Conservation (phyloP, 371 early-diverging fungal species). For the Apophysomyces variabilis region DNA sequence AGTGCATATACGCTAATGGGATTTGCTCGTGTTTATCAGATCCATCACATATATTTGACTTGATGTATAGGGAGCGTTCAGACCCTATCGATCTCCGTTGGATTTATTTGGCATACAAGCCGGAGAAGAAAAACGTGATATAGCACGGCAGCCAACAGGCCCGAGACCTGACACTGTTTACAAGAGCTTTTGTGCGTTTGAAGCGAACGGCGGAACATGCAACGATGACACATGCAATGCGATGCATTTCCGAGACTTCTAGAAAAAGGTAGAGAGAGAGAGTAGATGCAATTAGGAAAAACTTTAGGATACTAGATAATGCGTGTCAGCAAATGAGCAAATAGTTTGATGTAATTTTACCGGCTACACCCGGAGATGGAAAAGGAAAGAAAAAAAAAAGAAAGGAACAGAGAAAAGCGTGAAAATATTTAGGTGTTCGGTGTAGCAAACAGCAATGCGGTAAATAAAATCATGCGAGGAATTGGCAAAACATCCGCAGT, state of each 20-base stretch:
- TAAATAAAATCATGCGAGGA: too few species aligned
- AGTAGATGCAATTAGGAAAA: not conserved
- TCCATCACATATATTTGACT: slow-evolving; percentile 10
- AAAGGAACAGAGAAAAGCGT: too few species aligned
- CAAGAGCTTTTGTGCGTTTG: slow-evolving; percentile 22
- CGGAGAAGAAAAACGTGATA: slow-evolving; percentile 2
- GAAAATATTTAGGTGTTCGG: too few species aligned
- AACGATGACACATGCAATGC: slow-evolving; percentile 33
- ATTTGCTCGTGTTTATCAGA: slow-evolving; percentile 5
- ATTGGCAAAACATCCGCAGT: too few species aligned
- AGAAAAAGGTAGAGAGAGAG: not conserved
- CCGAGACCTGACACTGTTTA: slow-evolving; percentile 7
- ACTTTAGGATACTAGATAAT: not conserved
- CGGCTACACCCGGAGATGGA: too few species aligned
- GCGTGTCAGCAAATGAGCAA: not conserved
- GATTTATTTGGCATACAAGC: slow-evolving; percentile 10
- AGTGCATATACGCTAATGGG: slow-evolving; percentile 1
- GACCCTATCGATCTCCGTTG: slow-evolving; percentile 23
- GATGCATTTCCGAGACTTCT: slow-evolving; percentile 33
- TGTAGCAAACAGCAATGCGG: too few species aligned
- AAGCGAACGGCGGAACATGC: slow-evolving; percentile 30
- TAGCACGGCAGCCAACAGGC: not conserved
- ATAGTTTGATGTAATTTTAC: too few species aligned
- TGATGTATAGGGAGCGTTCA: slow-evolving; percentile 23
- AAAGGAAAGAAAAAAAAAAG: too few species aligned